Conservation (phyloP, 345 rosid species). For the Physaria fendleri region DNA sequence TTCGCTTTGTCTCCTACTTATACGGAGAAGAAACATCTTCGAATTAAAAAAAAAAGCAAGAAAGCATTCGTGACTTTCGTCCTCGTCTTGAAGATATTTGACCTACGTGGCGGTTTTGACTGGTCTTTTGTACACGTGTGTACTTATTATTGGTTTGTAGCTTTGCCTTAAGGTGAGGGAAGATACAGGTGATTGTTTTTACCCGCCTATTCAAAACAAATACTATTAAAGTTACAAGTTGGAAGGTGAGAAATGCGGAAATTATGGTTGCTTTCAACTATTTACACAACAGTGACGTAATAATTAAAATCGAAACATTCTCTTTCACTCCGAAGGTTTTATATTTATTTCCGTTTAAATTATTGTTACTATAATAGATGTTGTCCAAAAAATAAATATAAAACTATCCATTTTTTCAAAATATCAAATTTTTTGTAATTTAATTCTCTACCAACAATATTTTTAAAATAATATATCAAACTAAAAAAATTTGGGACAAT, state of each 20-base stretch:
- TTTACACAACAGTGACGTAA: slow-evolving; percentile 22
- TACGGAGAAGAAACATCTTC: slow-evolving; percentile 22
- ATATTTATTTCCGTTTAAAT: slow-evolving; percentile 3
- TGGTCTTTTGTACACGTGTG: slow-evolving; percentile 10
- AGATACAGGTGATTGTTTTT: slow-evolving; percentile 14
- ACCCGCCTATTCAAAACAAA: slow-evolving; percentile 22
- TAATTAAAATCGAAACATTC: neutral
- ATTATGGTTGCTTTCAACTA: slow-evolving; percentile 15
- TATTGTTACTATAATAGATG: too few species aligned
- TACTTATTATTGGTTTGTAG: rapidly evolving
- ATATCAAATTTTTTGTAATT: too few species aligned
- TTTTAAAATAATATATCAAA: too few species aligned
- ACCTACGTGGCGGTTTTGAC: slow-evolving; percentile 31
- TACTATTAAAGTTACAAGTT: slow-evolving; percentile 16
- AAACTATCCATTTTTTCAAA: too few species aligned
- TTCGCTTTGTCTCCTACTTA: slow-evolving; percentile 24
- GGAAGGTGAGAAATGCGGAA: slow-evolving; percentile 33
- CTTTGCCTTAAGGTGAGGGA: neutral
- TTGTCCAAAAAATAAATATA: too few species aligned
- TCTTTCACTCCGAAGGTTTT: neutral
- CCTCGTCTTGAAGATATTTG: too few species aligned
- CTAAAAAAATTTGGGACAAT: too few species aligned
- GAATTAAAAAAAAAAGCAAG: slow-evolving; percentile 19
- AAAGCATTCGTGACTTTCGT: slow-evolving; percentile 9
- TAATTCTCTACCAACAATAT: too few species aligned